Evolutionary conservation across 2,329 filamentous ascomycete genomes (phyloP).

Genomic region (Dactylellina parvicollis): DNA sequence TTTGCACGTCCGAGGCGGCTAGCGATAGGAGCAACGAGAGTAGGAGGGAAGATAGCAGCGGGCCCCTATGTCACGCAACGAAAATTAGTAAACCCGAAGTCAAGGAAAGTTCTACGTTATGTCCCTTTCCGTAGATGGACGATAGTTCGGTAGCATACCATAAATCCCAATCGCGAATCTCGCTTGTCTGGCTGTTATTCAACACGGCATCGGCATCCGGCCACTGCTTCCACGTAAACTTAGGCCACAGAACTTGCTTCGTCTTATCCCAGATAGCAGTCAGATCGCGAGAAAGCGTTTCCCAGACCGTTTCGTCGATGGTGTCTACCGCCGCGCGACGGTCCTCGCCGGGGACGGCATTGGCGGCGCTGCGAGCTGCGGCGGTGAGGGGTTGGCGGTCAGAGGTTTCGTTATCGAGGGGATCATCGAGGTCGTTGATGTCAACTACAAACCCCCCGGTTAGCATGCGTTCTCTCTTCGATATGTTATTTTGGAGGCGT

Average conservation of each 20-base stretch:
- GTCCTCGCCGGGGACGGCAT: slow-evolving; percentile 77
- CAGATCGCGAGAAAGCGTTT: slow-evolving; percentile 91
- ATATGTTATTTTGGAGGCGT: neutral
- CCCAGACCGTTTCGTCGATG: slow-evolving; percentile 97
- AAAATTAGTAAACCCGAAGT: no score
- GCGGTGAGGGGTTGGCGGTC: slow-evolving; percentile 74
- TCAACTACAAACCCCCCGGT: slow-evolving; percentile 69
- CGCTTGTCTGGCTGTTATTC: slow-evolving; percentile 63
- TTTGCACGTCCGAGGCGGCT: slow-evolving; percentile 80
- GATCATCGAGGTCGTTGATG: slow-evolving; percentile 92
- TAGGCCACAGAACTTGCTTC: slow-evolving; percentile 94
- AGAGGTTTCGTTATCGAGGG: slow-evolving; percentile 74
- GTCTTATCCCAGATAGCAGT: slow-evolving; percentile 97
- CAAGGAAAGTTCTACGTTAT: no score
- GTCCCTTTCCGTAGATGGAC: no score
- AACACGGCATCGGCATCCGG: slow-evolving; percentile 74
- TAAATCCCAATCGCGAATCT: slow-evolving; percentile 85
- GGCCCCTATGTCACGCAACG: slow-evolving; percentile 72
- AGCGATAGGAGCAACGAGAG: slow-evolving; percentile 88
- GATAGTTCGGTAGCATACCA: slow-evolving; percentile 67
- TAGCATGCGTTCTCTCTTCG: slow-evolving; percentile 54
- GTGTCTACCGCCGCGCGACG: slow-evolving; percentile 88
- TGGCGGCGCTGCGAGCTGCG: slow-evolving; percentile 67
- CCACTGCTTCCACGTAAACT: slow-evolving; percentile 83
- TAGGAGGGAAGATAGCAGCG: slow-evolving; percentile 89